Percentiles rank a stretch among this genome's conserved stretches.
Evolutionary conservation across 805 yeast genomes (phyloP).

Genomic region (Kodamaea laetipori): DNA sequence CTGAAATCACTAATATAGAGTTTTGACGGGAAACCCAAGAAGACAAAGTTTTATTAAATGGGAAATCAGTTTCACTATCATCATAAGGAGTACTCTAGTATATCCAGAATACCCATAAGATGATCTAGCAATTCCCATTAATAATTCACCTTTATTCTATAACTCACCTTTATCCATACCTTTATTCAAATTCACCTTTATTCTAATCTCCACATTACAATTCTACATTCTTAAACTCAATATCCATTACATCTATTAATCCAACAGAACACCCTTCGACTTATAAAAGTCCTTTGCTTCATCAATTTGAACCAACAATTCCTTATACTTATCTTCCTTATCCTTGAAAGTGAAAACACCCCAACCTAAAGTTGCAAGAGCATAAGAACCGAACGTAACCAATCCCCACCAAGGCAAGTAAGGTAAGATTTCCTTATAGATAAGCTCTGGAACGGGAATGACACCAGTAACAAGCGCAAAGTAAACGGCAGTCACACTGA

Average conservation of each 20-base stretch:
- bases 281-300: slow-evolving; percentile 64
- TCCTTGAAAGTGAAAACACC: slow-evolving; percentile 71
- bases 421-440: slow-evolving; percentile 60
- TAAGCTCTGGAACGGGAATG: slow-evolving; percentile 52
- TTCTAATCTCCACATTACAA: too few relatives aligned
- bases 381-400: slow-evolving; percentile 68
- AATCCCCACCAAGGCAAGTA: slow-evolving; percentile 71
- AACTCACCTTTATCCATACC: too few relatives aligned
- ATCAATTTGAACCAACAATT: slow-evolving; percentile 57
- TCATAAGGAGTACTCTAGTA: too few relatives aligned
- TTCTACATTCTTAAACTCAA: not conserved
- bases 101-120: too few relatives aligned
- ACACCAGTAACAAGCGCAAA: slow-evolving; percentile 52
- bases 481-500: slow-evolving; percentile 54
- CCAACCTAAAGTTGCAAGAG: slow-evolving; percentile 67
- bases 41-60: too few relatives aligned
- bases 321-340: slow-evolving; percentile 66
- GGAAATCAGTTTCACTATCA: too few relatives aligned
- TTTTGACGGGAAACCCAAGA: too few relatives aligned
- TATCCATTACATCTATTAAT: slow-evolving; percentile 19
- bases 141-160: too few relatives aligned
- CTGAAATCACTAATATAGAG: too few relatives aligned
- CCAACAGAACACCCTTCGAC: slow-evolving; percentile 56
- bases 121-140: too few relatives aligned
- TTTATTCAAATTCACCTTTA: too few relatives aligned